Evolutionary conservation across 176 grass and related monocot genomes (phyloP).

Genomic region (Bolboschoenus planiculmis): DNA sequence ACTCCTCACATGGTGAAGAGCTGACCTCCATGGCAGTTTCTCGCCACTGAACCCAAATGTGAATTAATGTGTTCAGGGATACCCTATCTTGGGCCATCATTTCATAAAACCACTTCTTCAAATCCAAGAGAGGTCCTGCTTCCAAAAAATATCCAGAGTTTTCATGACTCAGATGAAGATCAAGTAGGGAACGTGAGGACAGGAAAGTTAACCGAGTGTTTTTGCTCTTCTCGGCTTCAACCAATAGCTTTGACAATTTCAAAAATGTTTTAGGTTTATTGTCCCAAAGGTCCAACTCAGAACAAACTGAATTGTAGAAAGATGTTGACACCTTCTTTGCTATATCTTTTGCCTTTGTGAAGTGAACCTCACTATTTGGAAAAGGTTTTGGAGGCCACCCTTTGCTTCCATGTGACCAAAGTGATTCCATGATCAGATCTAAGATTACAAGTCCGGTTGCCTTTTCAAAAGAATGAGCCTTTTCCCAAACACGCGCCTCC

Average conservation of each 20-base stretch:
- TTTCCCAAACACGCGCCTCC: constrained; percentile 58
- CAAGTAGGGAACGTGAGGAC: constrained; percentile 42
- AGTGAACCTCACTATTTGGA: constrained; percentile 33
- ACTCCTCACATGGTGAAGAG: constrained; percentile 28
- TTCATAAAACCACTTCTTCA: constrained; percentile 11
- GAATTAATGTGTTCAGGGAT: constrained; percentile 38
- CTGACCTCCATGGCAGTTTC: constrained; percentile 28
- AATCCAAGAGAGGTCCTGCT: constrained; percentile 18
- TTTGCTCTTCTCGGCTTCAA: constrained; percentile 27
- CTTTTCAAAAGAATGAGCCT: constrained; percentile 38
- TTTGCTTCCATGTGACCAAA: constrained; percentile 47
- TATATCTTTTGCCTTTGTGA: constrained; percentile 44
- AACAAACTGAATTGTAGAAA: constrained; percentile 39
- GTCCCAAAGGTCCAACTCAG: constrained; percentile 41
- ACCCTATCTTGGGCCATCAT: constrained; percentile 25
- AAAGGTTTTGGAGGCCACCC: constrained; percentile 63
- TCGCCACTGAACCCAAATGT: constrained; percentile 47
- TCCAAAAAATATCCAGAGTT: constrained; percentile 24
- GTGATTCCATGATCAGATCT: constrained; percentile 32
- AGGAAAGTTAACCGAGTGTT: constrained; percentile 41
- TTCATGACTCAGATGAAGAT: constrained; percentile 38
- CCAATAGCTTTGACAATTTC: constrained; percentile 25
- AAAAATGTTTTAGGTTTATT: constrained; percentile 27
- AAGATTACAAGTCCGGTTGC: constrained; percentile 44
- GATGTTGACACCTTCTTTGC: constrained; percentile 26